phyloP scores from a whole-genome alignment of 208 protist genomes.

The Herpetomonas tarakana region DNA sequence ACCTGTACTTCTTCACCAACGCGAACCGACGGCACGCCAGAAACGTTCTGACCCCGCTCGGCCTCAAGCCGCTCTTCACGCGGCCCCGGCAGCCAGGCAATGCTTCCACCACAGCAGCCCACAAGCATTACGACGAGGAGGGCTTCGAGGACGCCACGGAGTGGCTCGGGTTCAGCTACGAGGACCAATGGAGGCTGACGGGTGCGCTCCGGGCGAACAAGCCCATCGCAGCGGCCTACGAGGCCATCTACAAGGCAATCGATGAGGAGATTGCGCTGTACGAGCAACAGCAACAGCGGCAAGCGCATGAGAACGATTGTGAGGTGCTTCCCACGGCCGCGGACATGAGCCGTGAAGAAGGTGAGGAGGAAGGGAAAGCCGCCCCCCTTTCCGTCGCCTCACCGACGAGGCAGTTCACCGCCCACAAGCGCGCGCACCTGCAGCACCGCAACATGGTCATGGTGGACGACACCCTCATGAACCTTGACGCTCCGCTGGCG shows the following conservation, averaged over 20 bases:
- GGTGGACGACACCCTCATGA: conserved; percentile 76
- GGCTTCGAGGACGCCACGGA: conserved; percentile 31
- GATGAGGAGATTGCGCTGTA: conserved; percentile 24
- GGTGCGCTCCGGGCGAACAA: conserved; percentile 60
- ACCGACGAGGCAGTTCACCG: not conserved
- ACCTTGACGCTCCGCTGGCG: conserved; percentile 57
- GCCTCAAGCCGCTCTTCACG: conserved; percentile 44
- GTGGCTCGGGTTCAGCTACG: conserved; percentile 65
- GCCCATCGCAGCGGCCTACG: conserved; percentile 54
- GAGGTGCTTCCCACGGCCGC: not conserved
- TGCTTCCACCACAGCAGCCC: conserved; percentile 24
- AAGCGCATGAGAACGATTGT: not conserved
- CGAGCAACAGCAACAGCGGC: not conserved
- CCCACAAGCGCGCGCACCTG: conserved; percentile 20
- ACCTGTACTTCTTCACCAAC: conserved; percentile 79
- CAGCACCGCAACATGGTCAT: conserved; percentile 46
- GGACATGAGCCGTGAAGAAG: conserved; percentile 2
- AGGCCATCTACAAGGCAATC: conserved; percentile 44
- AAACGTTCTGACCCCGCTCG: conserved; percentile 39
- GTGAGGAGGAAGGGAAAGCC: conserved; percentile 1
- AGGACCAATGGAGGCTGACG: conserved; percentile 76
- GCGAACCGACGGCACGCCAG: conserved; percentile 51
- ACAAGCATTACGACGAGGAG: conserved; percentile 20
- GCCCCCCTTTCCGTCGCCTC: not conserved
- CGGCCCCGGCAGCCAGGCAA: conserved; percentile 14